These are phyloP conservation scores for Aureobasidium sp. DNA, from an alignment of 2,329 filamentous ascomycete genomes.

Conservation along the genomic window DNA sequence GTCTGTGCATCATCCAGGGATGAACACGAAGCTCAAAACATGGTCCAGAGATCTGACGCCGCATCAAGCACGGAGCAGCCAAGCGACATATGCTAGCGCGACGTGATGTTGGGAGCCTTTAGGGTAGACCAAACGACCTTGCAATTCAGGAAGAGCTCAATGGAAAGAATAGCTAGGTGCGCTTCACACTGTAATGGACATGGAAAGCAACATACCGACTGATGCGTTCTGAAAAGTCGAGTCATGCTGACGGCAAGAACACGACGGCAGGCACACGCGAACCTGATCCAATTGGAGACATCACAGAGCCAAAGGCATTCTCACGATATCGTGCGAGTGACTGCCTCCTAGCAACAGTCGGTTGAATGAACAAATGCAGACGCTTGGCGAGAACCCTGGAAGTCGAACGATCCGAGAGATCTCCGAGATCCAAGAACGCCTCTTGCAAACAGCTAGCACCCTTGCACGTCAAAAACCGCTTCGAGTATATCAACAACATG, in stretches of 20 bases:
- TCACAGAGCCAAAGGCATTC: background rate
- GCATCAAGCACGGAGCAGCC: background rate
- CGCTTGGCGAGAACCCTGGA: background rate
- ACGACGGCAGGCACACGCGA: background rate
- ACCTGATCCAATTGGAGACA: background rate
- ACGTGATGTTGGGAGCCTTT: background rate
- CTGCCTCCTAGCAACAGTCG: background rate
- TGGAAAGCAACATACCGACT: too few relatives aligned
- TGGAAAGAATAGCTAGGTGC: background rate
- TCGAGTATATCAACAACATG: constrained; percentile 7
- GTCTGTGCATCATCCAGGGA: background rate
- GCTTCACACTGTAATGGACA: too few relatives aligned
- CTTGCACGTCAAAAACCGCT: background rate
- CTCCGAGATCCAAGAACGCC: background rate
- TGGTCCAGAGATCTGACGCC: background rate
- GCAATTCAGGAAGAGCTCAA: background rate
- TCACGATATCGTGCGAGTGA: background rate
- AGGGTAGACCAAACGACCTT: background rate
- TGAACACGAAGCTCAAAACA: background rate
- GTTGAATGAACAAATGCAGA: background rate
- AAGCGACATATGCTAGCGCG: background rate
- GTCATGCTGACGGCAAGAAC: background rate
- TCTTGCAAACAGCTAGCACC: background rate
- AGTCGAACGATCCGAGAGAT: constrained; percentile 2
- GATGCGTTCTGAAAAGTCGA: background rate